These are phyloP conservation scores for Penicillium sclerotigenum DNA, from an alignment of 2,329 filamentous ascomycete species.

Conservation along the genomic window DNA sequence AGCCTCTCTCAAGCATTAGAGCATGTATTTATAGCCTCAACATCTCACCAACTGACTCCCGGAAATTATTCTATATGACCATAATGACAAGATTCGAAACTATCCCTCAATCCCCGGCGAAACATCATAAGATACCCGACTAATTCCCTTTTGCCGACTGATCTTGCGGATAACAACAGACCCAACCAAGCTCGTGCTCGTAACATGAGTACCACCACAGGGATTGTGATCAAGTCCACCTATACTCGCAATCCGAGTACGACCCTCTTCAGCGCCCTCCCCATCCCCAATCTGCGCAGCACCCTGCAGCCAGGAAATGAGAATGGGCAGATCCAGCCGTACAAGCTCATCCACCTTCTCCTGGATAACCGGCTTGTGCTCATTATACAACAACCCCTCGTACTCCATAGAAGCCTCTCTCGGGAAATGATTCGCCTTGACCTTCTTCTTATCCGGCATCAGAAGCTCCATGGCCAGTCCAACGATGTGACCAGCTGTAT, in stretches of 20 bases:
- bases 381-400: slow-evolving; percentile 28
- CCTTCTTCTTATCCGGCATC: slow-evolving; percentile 24
- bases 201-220: slow-evolving; percentile 33
- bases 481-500: slow-evolving; percentile 32
- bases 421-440: slow-evolving; percentile 32
- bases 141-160: slow-evolving; percentile 30
- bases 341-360: slow-evolving; percentile 29
- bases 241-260: slow-evolving; percentile 28
- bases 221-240: slow-evolving; percentile 30
- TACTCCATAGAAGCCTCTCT: slow-evolving; percentile 30
- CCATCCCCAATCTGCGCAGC: slow-evolving; percentile 16
- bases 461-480: slow-evolving; percentile 30
- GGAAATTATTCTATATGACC: background rate
- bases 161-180: slow-evolving; percentile 29
- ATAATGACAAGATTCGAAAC: background rate
- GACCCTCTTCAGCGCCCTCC: slow-evolving; percentile 11
- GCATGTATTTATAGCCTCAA: slow-evolving; percentile 2
- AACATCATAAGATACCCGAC: slow-evolving; percentile 29
- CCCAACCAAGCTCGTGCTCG: slow-evolving; percentile 23
- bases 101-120: slow-evolving; percentile 7
- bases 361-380: slow-evolving; percentile 30
- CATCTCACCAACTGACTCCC: background rate
- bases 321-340: slow-evolving; percentile 19
- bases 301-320: slow-evolving; percentile 27
- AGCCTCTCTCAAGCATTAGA: background rate